Evolutionary conservation across 441 rosid genomes (phyloP).

Genomic region (Corymbia calophylla): DNA sequence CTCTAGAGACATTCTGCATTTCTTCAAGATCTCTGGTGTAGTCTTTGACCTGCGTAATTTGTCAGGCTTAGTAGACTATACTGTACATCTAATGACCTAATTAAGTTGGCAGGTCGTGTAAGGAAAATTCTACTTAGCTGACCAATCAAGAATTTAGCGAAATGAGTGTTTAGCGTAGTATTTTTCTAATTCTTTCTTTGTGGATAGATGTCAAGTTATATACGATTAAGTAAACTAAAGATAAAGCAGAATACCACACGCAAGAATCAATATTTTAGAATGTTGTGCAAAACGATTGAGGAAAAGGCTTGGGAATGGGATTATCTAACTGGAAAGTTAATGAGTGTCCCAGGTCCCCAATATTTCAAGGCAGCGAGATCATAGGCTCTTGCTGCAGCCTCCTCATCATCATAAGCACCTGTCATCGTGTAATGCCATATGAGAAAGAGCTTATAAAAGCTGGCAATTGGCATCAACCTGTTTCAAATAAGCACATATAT

Average conservation of each 20-base stretch:
- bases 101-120: background rate
- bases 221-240: background rate
- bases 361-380: slow-evolving; percentile 77
- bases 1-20: slow-evolving; percentile 71
- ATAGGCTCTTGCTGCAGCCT: slow-evolving; percentile 84
- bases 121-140: background rate
- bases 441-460: background rate
- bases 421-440: slow-evolving; percentile 3
- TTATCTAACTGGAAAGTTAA: slow-evolving; percentile 57
- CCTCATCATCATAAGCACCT: slow-evolving; percentile 84
- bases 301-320: background rate
- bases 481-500: background rate
- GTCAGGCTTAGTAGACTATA: background rate
- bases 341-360: slow-evolving; percentile 80
- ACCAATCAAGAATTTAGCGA: background rate
- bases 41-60: slow-evolving; percentile 45
- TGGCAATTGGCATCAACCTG: background rate
- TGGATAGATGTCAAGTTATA: background rate
- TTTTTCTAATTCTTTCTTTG: background rate
- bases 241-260: background rate
- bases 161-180: background rate
- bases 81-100: background rate
- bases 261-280: background rate
- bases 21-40: slow-evolving; percentile 71
- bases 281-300: background rate